Evolutionary conservation across 208 protist genomes (phyloP).

Genomic region (Acanthamoeba rhysodes): DNA sequence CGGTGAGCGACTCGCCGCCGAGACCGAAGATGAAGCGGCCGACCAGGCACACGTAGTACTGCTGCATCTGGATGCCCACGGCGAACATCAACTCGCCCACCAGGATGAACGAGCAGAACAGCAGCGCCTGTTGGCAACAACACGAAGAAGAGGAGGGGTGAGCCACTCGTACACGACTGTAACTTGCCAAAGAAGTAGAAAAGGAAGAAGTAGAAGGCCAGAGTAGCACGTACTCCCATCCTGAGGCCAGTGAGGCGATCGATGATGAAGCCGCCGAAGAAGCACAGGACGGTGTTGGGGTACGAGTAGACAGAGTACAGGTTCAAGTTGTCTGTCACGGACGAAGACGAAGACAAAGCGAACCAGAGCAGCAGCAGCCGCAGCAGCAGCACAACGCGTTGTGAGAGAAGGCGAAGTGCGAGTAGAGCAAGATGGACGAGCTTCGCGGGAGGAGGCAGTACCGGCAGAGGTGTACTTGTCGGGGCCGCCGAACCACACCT

Average conservation of each 20-base stretch:
- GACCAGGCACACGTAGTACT: constrained; percentile 91
- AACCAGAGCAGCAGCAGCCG: too few relatives aligned
- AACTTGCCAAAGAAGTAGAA: background rate
- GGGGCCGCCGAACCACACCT: constrained; percentile 75
- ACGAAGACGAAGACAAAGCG: background rate
- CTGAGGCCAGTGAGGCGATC: constrained; percentile 93
- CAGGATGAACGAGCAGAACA: constrained; percentile 92
- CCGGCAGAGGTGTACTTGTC: constrained; percentile 58
- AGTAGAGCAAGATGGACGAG: background rate
- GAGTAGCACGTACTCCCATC: background rate
- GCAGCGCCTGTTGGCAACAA: constrained; percentile 87
- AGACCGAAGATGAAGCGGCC: constrained; percentile 94
- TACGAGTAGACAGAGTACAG: constrained; percentile 95
- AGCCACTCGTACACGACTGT: background rate
- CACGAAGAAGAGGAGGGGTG: background rate
- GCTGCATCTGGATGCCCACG: constrained; percentile 84
- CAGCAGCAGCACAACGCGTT: background rate
- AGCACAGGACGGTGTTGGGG: constrained; percentile 93
- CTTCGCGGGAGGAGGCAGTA: background rate
- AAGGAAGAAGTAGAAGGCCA: background rate
- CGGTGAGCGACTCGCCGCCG: constrained; percentile 92
- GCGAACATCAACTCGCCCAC: constrained; percentile 91
- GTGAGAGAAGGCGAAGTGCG: background rate
- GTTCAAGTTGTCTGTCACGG: constrained; percentile 78
- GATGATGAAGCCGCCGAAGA: constrained; percentile 94